These are phyloP conservation scores for Fusarium vanettenii DNA, from an alignment of 2,329 filamentous ascomycete genomes.

Conservation along the genomic window DNA sequence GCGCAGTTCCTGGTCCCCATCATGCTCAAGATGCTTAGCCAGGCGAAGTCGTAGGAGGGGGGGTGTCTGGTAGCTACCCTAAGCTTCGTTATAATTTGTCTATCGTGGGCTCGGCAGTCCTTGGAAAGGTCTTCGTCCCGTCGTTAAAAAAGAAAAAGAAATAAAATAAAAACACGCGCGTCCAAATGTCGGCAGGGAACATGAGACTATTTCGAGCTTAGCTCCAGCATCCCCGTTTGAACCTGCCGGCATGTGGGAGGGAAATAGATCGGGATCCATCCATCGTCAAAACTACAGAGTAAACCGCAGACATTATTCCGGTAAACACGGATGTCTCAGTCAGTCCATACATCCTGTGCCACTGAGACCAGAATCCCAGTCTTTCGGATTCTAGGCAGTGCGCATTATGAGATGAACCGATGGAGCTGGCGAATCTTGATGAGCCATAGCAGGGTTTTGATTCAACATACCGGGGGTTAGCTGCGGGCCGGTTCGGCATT, in stretches of 20 bases:
- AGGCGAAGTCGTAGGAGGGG: too few relatives aligned
- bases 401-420: not conserved
- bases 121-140: not conserved
- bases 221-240: not conserved
- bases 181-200: not conserved
- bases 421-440: not conserved
- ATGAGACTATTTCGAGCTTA: not conserved
- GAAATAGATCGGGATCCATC: not conserved
- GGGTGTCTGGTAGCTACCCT: not conserved
- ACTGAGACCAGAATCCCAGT: not conserved
- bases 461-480: not conserved
- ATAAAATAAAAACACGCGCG: not conserved
- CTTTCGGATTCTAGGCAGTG: not conserved
- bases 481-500: not conserved
- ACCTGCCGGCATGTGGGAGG: not conserved
- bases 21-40: too few relatives aligned
- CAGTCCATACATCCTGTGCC: not conserved
- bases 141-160: not conserved
- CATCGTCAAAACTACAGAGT: not conserved
- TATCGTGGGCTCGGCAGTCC: not conserved
- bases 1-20: too few relatives aligned
- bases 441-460: not conserved
- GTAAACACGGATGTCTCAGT: not conserved
- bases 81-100: not conserved
- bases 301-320: not conserved